phyloP scores from a whole-genome alignment of 1,284 basidiomycete species.

The Rhodofomes roseus region DNA sequence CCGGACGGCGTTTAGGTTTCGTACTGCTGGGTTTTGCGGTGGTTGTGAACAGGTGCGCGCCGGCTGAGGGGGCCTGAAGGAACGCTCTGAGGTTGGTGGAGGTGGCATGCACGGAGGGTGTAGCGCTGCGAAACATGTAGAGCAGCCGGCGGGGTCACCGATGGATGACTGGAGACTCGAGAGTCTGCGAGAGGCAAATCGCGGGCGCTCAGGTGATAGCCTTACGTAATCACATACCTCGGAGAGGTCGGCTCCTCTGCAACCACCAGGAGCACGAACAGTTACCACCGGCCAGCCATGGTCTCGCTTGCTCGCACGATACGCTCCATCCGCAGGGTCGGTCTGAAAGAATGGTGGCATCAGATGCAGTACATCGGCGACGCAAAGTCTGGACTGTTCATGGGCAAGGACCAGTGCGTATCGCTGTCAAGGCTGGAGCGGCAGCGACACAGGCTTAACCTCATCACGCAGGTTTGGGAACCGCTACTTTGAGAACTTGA shows the following conservation, averaged over 20 bases:
- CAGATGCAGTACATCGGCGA: constrained; percentile 89
- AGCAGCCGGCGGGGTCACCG: neutral
- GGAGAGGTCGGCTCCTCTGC: neutral
- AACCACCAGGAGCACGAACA: neutral
- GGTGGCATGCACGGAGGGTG: neutral
- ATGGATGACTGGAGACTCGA: no score
- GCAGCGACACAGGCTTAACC: neutral
- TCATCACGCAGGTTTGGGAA: constrained; percentile 70
- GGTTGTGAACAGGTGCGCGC: neutral
- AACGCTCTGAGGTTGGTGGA: neutral
- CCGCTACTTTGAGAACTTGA: constrained; percentile 87
- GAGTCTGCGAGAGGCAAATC: neutral
- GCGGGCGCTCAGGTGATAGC: neutral
- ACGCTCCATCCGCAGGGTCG: constrained; percentile 70
- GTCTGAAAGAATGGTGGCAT: constrained; percentile 81
- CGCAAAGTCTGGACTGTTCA: constrained; percentile 76
- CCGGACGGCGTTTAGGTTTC: neutral
- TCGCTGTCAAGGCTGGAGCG: neutral
- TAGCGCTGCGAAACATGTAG: neutral
- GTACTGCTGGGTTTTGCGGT: neutral
- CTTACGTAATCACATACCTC: neutral
- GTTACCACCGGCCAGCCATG: constrained; percentile 3
- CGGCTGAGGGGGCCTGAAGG: neutral
- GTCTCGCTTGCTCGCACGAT: constrained; percentile 60
- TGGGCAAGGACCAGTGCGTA: constrained; percentile 81